phyloP scores from a whole-genome alignment of 2,329 filamentous ascomycete genomes.

The Phyllosticta citriasiana region DNA sequence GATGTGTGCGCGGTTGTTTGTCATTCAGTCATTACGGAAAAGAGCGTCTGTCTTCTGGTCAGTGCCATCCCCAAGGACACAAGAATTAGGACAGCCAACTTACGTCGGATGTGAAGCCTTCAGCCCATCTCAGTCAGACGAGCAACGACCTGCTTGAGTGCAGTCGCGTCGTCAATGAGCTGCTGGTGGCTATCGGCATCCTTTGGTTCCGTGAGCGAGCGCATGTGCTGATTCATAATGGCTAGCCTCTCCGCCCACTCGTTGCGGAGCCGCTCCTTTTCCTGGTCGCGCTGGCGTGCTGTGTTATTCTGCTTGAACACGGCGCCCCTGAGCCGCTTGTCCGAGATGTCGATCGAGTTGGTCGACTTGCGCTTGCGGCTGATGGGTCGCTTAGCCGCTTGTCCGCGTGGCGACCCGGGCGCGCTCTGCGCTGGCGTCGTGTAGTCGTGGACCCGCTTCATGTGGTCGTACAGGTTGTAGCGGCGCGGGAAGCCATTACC shows the following conservation, averaged over 20 bases:
- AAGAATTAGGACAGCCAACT: neutral
- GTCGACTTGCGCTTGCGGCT: conserved; percentile 27
- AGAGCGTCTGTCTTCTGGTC: neutral
- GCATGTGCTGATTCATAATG: conserved; percentile 23
- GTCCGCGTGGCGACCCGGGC: conserved; percentile 20
- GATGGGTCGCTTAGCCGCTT: conserved; percentile 18
- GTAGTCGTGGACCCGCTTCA: conserved; percentile 80
- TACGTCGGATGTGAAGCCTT: conserved; percentile 14
- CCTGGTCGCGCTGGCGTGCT: conserved; percentile 19
- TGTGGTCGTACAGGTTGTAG: conserved; percentile 95
- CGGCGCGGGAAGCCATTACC: conserved; percentile 88
- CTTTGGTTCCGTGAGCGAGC: conserved; percentile 22
- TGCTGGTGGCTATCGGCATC: conserved; percentile 25
- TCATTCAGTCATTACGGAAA: neutral
- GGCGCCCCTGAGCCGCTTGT: conserved; percentile 26
- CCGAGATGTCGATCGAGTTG: conserved; percentile 18
- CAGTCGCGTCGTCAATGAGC: conserved; percentile 24
- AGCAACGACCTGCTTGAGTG: conserved; percentile 25
- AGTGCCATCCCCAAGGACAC: neutral
- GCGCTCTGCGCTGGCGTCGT: conserved; percentile 26
- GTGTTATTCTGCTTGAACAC: conserved; percentile 20
- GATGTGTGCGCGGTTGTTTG: neutral
- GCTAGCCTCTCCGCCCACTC: conserved; percentile 27
- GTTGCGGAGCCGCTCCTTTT: conserved; percentile 21
- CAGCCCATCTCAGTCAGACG: conserved; percentile 25